These are phyloP conservation scores for Aspergillus quadricinctus DNA, from an alignment of 2,329 filamentous ascomycete genomes.

Conservation along the genomic window DNA sequence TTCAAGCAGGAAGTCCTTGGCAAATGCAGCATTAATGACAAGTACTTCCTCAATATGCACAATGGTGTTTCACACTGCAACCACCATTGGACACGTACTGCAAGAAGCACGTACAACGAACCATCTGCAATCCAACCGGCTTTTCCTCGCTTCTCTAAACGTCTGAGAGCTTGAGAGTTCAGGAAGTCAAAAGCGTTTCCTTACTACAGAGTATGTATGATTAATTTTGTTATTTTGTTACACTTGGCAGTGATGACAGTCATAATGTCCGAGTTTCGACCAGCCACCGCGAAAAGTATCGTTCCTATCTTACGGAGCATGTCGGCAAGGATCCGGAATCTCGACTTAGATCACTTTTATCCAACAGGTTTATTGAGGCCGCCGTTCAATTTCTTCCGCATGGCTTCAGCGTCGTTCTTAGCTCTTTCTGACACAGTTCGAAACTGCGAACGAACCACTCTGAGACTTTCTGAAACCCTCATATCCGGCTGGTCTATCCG, in stretches of 20 bases:
- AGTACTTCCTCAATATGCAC: conserved; percentile 2
- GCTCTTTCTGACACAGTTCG: not conserved
- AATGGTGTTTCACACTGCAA: conserved; percentile 13
- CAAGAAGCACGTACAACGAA: conserved; percentile 3
- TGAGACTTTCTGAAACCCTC: not conserved
- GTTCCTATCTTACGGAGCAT: not conserved
- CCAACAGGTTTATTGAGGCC: not conserved
- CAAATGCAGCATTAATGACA: not conserved
- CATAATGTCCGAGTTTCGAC: not conserved
- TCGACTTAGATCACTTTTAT: not conserved
- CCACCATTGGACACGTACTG: not conserved
- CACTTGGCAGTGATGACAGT: not conserved
- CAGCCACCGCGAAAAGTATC: not conserved
- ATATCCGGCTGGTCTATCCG: not conserved
- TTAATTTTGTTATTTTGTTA: not conserved
- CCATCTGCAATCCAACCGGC: conserved; percentile 5
- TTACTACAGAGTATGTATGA: not conserved
- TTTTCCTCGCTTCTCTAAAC: not conserved
- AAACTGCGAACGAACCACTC: not conserved
- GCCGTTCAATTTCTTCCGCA: not conserved
- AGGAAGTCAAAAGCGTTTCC: not conserved
- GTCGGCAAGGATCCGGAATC: not conserved
- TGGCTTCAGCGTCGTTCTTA: not conserved
- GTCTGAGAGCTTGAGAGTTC: not conserved
- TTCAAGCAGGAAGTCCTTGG: not conserved